Conservation (phyloP, 768 basidiomycete species). For the Exidia glandulosa region DNA sequence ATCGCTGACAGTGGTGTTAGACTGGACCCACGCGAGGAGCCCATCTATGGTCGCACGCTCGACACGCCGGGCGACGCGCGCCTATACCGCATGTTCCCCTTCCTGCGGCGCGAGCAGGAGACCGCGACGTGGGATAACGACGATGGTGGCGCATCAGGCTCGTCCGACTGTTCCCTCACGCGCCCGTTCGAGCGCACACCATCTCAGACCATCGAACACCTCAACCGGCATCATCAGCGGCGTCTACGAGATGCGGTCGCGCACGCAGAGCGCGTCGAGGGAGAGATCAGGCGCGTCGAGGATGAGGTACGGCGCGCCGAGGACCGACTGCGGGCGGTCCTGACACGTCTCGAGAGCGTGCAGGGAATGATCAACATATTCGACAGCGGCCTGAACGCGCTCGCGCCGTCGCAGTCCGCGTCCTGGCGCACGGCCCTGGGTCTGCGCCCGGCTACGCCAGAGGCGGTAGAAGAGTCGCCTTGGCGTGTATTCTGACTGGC, state of each 20-base stretch:
- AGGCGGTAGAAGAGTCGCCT: too few species aligned
- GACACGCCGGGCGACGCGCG: not conserved
- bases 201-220: not conserved
- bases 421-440: too few species aligned
- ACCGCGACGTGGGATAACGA: not conserved
- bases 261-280: not conserved
- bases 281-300: not conserved
- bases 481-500: too few species aligned
- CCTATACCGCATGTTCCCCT: not conserved
- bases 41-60: not conserved
- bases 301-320: not conserved
- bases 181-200: not conserved
- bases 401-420: too few species aligned
- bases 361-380: too few species aligned
- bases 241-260: not conserved
- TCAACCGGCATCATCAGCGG: not conserved
- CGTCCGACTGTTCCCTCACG: not conserved
- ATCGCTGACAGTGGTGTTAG: not conserved
- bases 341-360: too few species aligned
- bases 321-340: too few species aligned
- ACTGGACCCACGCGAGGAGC: not conserved
- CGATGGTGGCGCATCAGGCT: not conserved
- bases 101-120: not conserved
- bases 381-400: too few species aligned
- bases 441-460: too few species aligned